Conservation (phyloP, 2,329 filamentous ascomycete genomes). For the Cercospora zeae-maydis region DNA sequence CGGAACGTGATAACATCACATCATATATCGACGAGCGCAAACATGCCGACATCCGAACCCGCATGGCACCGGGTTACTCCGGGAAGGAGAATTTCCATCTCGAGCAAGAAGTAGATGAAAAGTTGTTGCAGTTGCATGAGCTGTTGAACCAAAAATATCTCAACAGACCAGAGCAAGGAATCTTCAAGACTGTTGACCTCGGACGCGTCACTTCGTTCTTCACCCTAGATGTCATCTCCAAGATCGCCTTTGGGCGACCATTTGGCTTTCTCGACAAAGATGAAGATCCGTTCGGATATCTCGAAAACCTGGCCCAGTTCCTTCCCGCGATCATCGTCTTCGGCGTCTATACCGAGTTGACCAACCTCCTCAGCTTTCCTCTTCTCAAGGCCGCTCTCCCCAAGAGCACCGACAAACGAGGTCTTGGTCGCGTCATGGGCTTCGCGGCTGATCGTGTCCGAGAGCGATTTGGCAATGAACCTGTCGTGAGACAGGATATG, state of each 20-base stretch:
- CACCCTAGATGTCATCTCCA: constrained; percentile 43
- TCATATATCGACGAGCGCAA: constrained; percentile 39
- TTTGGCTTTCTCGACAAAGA: constrained; percentile 52
- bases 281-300: constrained; percentile 49
- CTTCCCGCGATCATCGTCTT: constrained; percentile 47
- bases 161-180: constrained; percentile 30
- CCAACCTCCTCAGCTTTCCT: constrained; percentile 42
- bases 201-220: constrained; percentile 39
- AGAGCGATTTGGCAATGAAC: constrained; percentile 46
- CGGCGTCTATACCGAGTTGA: constrained; percentile 43
- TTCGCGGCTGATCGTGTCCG: constrained; percentile 48
- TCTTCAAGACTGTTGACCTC: constrained; percentile 38
- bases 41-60: constrained; percentile 38
- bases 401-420: constrained; percentile 46
- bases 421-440: constrained; percentile 40
- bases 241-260: constrained; percentile 42
- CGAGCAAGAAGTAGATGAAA: constrained; percentile 39
- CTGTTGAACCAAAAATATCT: constrained; percentile 38
- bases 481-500: constrained; percentile 51
- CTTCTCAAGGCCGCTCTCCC: constrained; percentile 44
- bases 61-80: constrained; percentile 40
- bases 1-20: constrained; percentile 41
- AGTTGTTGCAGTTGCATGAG: constrained; percentile 35
- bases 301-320: constrained; percentile 44
- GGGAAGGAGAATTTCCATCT: constrained; percentile 41